Evolutionary conservation across 441 rosid species (phyloP).

Genomic region (Mallotus japonicus): DNA sequence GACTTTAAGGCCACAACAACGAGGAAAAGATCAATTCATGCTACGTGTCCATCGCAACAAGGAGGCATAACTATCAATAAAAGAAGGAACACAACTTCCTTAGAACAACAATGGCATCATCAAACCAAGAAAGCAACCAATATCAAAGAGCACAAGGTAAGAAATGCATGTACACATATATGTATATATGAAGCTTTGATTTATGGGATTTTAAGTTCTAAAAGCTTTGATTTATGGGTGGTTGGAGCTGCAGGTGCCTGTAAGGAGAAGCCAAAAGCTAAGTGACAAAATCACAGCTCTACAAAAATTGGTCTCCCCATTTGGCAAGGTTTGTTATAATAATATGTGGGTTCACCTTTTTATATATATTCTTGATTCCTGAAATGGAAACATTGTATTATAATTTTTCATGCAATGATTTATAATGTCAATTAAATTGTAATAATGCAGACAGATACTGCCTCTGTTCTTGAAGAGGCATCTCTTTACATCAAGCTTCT

Average conservation of each 20-base stretch:
- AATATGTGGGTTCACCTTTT: neutral
- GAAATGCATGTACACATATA: too few relatives aligned
- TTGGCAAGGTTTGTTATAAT: slow-evolving; percentile 52
- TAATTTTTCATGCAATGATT: neutral
- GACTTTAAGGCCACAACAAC: slow-evolving; percentile 19
- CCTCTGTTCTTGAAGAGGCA: slow-evolving; percentile 77
- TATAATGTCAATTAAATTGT: neutral
- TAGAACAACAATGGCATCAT: slow-evolving; percentile 19
- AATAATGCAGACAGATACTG: slow-evolving; percentile 60
- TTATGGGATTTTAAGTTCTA: too few relatives aligned
- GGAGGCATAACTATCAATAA: slow-evolving; percentile 12
- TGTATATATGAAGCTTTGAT: too few relatives aligned
- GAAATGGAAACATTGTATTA: too few relatives aligned
- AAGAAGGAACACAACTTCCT: slow-evolving; percentile 29
- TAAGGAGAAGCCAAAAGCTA: slow-evolving; percentile 59
- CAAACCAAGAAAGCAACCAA: slow-evolving; percentile 13
- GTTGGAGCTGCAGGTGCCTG: slow-evolving; percentile 33
- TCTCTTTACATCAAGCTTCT: slow-evolving; percentile 53
- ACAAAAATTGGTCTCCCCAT: slow-evolving; percentile 73
- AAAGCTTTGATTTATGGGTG: neutral
- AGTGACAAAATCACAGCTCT: slow-evolving; percentile 62
- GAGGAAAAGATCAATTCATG: slow-evolving; percentile 27
- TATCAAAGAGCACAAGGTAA: slow-evolving; percentile 28
- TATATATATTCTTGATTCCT: neutral
- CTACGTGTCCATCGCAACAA: neutral